Base-by-base conservation (phyloP, 2,329 filamentous ascomycete species). In the Colletotrichum tofieldiae region DNA sequence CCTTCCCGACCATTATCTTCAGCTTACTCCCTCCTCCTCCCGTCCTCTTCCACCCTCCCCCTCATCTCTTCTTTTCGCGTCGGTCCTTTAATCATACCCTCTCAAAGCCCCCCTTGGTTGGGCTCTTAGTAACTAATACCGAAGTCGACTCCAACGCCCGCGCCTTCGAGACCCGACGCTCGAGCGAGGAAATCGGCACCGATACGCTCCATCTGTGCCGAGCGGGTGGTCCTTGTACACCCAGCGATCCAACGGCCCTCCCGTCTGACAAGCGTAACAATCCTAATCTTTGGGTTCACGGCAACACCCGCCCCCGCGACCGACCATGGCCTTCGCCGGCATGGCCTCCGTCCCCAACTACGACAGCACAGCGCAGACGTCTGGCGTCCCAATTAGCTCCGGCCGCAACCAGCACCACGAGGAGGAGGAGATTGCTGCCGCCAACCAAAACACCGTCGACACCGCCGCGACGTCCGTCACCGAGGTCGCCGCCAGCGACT, bases 351-450 rank as follows among this genome's bases (percentile, higher is more conserved):
- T 83, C 75, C 85, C 85, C 70, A 82, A 84, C 76, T 85, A 88
- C 77, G 87, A 88, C 77, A 82, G 80, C 75, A 86, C 86, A 35
- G 83, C 85, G 14, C 84, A 85, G 73, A 79, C 76, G 16, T 79
- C 80, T 20, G 85, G 86, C 60, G 80, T 80, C 47, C 83, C 86
- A 5, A 73, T 77, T 43, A 43, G 32, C 12, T 73, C 78, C 26
- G 72, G 72, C 23, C 79, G 74, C 72, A 67, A 77, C 35, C 74
- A 75, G 29, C 71, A 77, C 68, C 77, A 79, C 51, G 78, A 79
- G 35, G 76, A 79, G 49, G 76, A 77, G 56, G 72, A 75, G 26
- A 77, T 77, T 16, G 74, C 76, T 16, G 70, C 75, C 49, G 75
- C 76, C 12, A 75, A 73, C 43, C 77, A 77, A 64, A 77, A 79